Base-by-base conservation (phyloP, 108 stramenopile species). In the Cyclotella baltica region DNA sequence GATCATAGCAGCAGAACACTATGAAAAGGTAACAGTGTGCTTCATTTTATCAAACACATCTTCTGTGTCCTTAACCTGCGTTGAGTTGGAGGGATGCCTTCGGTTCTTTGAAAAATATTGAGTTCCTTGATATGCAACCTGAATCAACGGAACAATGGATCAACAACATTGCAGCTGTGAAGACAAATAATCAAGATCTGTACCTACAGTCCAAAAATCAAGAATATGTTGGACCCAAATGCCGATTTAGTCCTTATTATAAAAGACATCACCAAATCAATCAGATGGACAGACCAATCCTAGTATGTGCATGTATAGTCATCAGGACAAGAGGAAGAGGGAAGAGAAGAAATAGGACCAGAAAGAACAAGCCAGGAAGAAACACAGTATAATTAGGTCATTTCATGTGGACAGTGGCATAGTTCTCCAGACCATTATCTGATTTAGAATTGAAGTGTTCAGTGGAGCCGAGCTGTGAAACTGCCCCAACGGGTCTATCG, bases 261-360 rank as follows among this genome's bases (percentile, higher is more conserved):
- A 0, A 56, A 72, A 2, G 33, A 58, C n/a, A 35, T 72, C 2
- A 16, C 5, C 0, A 30, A 70, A 29, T 8, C 23, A 57, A 0
- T 52, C 0, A 30, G 30, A 8, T 55, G 4, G 13, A 1, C 19
- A 31, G 23, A 23, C 16, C 8, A 16, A 0, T 52, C n/a, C 23
- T 15, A 57, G 34, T 52, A 70, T 16, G 34, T 70, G n/a, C n/a
- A n/a, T n/a, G 0, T 52, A 52, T 18, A 51, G 69, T 4, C 69
- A 70, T 33, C 69, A 70, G 13, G 50, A 70, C 30, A 53, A 61
- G 2, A 6, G 40, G 13, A 43, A 43, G 40, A 43, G 40, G 40
- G 40, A 43, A 13, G 13, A 13, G 40, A 43, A 43, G 6, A 43
- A 43, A 13, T 6, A 43, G 40, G 13, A 43, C 6, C 6, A 43